Evolutionary conservation across 257 asterid species (phyloP), one percentile per base, ranked within the genome.

Genomic region (Solanum pimpinellifolium): DNA sequence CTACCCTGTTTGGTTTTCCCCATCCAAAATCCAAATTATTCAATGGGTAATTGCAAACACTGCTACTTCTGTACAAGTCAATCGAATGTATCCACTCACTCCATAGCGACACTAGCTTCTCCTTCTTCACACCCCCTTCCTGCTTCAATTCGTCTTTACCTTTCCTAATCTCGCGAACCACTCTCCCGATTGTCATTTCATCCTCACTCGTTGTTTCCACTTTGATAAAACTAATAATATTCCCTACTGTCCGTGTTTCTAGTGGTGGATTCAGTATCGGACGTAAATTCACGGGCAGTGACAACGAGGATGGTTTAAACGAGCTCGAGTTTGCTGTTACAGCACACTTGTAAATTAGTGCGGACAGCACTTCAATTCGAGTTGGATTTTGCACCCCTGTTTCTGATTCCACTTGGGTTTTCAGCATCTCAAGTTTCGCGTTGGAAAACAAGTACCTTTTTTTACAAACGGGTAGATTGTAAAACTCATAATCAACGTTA

Each of bases 321-420:
- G 10, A 27, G 9, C 72, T 69, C 9, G 74, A 49, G 9, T 46
- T 65, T 16, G 66, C 87, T 3, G 62, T 80, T 59, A 14, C 39
- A 2, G 86, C 86, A 13, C 88, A 86, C 16, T 59, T 88, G 75
- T 86, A 80, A 7, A 85, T 76, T 25, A 88, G 69, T 6, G 90
- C 86, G 4, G 52, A 52, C 29, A 85, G 46, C 3, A 78, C 88
- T 21, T 88, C 84, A 8, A 80, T 77, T 27, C 85, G 52, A 3
- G 59, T 88, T 20, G 85, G 90, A 85, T 85, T 66, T 21, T 66
- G 37, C 29, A 77, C 35, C 25, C 76, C 88, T 33, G 86, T 11
- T 20, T 46, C 73, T 11, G 35, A 29, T 33, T 10, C 6, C 37
- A 49, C 75, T 11, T n/a, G 44, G 41, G 49, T 21, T 33, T 85